Evolutionary conservation across 345 rosid species (phyloP).

Genomic region (Pistacia vera): DNA sequence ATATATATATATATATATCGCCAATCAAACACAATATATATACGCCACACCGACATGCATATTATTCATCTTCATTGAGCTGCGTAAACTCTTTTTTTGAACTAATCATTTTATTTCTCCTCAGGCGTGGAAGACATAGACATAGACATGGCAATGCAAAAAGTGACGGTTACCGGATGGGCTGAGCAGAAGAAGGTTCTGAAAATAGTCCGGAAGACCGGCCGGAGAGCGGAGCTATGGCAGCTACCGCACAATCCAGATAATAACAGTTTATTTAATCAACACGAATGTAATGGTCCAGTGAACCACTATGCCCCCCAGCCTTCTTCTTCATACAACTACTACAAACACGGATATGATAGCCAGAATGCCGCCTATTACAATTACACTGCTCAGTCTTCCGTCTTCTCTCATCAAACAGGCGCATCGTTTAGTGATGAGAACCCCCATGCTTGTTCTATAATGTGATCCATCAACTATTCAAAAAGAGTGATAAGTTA

Average conservation of each 20-base stretch:
- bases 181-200: conserved; percentile 84
- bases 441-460: conserved; percentile 76
- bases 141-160: conserved; percentile 67
- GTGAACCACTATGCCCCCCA: conserved; percentile 45
- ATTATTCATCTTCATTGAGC: no score
- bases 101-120: background rate
- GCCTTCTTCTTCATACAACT: conserved; percentile 78
- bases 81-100: background rate
- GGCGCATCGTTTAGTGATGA: conserved; percentile 81
- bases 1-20: background rate
- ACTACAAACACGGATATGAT: conserved; percentile 84
- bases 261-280: conserved; percentile 41
- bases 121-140: conserved; percentile 82
- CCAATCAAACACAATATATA: no score
- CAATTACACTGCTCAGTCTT: conserved; percentile 45
- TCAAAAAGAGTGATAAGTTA: no score
- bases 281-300: conserved; percentile 67
- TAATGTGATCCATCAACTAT: conserved; percentile 46
- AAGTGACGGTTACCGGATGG: conserved; percentile 82
- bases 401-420: conserved; percentile 55
- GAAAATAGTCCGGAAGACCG: conserved; percentile 67
- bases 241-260: conserved; percentile 72
- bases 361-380: conserved; percentile 48
- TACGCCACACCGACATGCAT: no score
- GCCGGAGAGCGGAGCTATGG: conserved; percentile 88